These are phyloP conservation scores for Aspergillus intermedius DNA, from an alignment of 2,329 filamentous ascomycete genomes.

Conservation along the genomic window DNA sequence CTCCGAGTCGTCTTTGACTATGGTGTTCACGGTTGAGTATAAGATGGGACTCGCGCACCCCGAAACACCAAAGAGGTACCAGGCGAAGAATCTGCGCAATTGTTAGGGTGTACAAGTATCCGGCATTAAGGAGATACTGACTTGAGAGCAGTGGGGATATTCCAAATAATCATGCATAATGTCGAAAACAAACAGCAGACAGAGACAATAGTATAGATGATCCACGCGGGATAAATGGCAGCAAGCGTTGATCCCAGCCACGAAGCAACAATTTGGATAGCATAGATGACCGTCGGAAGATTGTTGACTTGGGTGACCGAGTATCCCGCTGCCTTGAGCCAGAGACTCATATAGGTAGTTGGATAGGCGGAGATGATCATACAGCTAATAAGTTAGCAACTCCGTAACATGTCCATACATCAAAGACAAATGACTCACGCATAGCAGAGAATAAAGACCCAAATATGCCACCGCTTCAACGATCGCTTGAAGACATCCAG, in stretches of 20 bases:
- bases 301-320: conserved; percentile 46
- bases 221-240: conserved; percentile 46
- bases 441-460: conserved; percentile 44
- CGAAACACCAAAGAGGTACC: conserved; percentile 36
- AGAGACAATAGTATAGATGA: conserved; percentile 41
- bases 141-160: conserved; percentile 46
- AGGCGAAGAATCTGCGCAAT: conserved; percentile 32
- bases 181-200: conserved; percentile 39
- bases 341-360: conserved; percentile 45
- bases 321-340: conserved; percentile 47
- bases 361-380: conserved; percentile 45
- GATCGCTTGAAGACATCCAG: conserved; percentile 43
- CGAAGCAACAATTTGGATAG: conserved; percentile 44
- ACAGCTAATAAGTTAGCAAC: conserved; percentile 22
- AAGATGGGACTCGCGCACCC: conserved; percentile 39
- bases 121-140: conserved; percentile 12
- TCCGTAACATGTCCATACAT: neutral
- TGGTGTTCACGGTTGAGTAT: conserved; percentile 40
- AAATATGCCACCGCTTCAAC: conserved; percentile 47
- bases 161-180: conserved; percentile 45
- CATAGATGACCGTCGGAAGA: conserved; percentile 45
- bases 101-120: neutral
- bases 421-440: conserved; percentile 37
- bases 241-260: conserved; percentile 47
- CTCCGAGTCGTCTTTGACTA: conserved; percentile 35